Percentiles rank a stretch among this genome's conserved stretches.
Conservation (phyloP, 192 early-diverging fungal genomes). For the Haplosporangium gracile region DNA sequence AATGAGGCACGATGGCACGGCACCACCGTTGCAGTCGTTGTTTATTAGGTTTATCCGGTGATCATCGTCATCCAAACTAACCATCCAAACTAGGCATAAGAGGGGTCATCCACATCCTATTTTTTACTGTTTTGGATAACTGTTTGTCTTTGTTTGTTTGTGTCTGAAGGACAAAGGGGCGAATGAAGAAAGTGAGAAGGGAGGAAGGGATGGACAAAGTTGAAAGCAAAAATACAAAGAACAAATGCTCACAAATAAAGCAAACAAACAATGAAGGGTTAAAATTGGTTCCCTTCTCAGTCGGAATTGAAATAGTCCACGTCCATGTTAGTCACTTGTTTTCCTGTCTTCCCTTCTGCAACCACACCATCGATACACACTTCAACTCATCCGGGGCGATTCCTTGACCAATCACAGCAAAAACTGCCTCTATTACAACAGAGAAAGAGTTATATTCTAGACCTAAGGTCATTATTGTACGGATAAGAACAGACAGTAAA, state of each 20-base stretch:
- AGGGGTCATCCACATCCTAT: neutral
- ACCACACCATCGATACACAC: neutral
- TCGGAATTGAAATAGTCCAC: neutral
- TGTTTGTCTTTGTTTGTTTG: neutral
- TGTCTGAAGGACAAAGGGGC: neutral
- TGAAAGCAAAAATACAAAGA: neutral
- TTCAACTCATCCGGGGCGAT: neutral
- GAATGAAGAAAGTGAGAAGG: neutral
- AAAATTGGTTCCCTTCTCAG: neutral
- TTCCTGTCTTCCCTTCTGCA: neutral
- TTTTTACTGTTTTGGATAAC: neutral
- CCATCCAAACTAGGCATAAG: neutral
- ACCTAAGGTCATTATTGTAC: neutral
- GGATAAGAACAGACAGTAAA: too few species aligned
- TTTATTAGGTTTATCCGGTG: neutral
- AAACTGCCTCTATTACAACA: neutral
- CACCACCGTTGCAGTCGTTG: neutral
- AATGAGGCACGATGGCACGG: neutral
- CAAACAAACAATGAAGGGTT: neutral
- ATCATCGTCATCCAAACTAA: neutral
- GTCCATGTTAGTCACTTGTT: neutral
- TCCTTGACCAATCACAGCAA: conserved; percentile 4
- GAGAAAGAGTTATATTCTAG: neutral
- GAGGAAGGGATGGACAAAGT: neutral
- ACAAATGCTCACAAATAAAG: neutral